Conservation (phyloP, 192 early-diverging fungal species). For the Coemansia sp. region DNA sequence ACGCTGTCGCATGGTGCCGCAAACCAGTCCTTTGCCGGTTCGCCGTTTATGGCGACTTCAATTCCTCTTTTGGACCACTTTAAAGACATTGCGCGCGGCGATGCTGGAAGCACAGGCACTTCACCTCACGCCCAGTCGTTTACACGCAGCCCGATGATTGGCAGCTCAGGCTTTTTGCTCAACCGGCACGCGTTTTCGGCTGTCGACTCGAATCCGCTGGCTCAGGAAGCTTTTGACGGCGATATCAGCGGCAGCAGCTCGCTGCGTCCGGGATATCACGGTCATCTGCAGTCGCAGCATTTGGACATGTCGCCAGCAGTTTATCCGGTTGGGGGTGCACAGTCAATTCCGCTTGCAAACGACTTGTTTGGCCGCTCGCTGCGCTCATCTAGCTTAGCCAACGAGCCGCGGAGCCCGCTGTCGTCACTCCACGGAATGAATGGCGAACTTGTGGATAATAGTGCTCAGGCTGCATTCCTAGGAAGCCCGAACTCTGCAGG, state of each 20-base stretch:
- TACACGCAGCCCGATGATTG: conserved; percentile 30
- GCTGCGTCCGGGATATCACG: conserved; percentile 16
- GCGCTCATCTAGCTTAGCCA: conserved; percentile 31
- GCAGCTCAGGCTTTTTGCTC: conserved; percentile 25
- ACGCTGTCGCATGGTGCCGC: conserved; percentile 39
- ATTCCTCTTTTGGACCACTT: conserved; percentile 54
- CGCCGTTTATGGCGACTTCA: conserved; percentile 45
- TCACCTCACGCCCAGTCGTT: conserved; percentile 43
- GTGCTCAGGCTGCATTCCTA: conserved; percentile 9
- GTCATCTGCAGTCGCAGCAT: conserved; percentile 21
- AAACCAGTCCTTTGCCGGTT: conserved; percentile 39
- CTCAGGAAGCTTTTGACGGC: conserved; percentile 6
- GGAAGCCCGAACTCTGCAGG: conserved; percentile 20
- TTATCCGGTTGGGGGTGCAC: conserved; percentile 30
- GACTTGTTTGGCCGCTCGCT: conserved; percentile 45
- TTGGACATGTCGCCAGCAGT: conserved; percentile 32
- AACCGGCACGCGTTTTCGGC: conserved; percentile 47
- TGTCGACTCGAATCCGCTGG: conserved; percentile 16
- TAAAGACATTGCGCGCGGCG: conserved; percentile 22
- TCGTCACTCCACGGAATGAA: conserved; percentile 11
- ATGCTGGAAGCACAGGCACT: conserved; percentile 19
- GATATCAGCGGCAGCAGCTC: conserved; percentile 10
- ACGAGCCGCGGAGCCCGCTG: conserved; percentile 40
- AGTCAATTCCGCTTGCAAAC: conserved; percentile 26
- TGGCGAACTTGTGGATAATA: conserved; percentile 6